Evolutionary conservation across 176 grass and related monocot genomes (phyloP), one percentile per base, ranked within the genome.

Genomic region (Musa acuminata): DNA sequence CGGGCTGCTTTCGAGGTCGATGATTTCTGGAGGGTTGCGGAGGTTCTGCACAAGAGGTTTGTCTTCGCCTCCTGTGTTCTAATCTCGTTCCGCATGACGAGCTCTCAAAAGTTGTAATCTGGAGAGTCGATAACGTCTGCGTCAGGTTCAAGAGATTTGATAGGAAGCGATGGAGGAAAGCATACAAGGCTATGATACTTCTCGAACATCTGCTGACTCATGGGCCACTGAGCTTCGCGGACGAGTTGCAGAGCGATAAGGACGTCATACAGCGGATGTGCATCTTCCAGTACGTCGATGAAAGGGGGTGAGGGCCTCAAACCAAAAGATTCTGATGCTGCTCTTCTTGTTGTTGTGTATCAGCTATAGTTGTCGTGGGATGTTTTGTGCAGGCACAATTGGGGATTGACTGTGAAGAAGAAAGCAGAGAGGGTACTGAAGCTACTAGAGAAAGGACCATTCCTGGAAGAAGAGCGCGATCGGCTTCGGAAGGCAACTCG

Each of bases 1-100:
- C 84, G 82, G 67, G 80, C 87, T 63, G 86, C 95, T n/a, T 99
- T 94, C 83, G 95, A 99, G 77, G 77, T 91, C 53, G 86, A 99
- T 76, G 95, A 99, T 82, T 99, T 91, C 81, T 54, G 55, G 51
- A 82, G 95, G 82, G 91, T 99, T 81, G 48, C 78, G 0, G 82
- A 87, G 73, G 82, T 99, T 82, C 82, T 99, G 23, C 88, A 87
- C 80, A 53, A 62, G 63, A 87, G 89, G 85, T 87, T 3, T 3
- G 19, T 2, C 25, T 19, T 0, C 68, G 7, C 25, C 11, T 26
- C 20, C 0, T 66, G 0, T 66, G 22, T 10, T 10, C 2, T 1
- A 10, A 25, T 3, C 25, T 66, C 54, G 11, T 58, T 11, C 54
- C 4, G 11, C 16, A 16, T 58, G 54, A 58, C 54, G 9, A 2